Base-by-base conservation (phyloP, 2,329 filamentous ascomycete species). In the Alternaria tenuissima region DNA sequence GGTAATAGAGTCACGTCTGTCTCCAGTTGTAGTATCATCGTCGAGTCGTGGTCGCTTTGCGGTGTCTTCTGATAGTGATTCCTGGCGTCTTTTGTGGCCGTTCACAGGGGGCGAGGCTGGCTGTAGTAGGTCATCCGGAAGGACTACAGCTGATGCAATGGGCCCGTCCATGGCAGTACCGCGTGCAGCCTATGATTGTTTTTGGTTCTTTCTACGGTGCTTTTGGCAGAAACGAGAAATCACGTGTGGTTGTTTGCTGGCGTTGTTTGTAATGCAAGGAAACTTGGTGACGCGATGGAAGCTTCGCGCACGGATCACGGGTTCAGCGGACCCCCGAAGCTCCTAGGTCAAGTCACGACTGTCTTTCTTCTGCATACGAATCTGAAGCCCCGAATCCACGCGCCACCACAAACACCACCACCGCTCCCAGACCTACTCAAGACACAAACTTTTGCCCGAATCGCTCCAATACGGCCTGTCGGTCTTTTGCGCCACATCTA, bases 1-100 rank as follows among this genome's bases (percentile, higher is more conserved):
- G 36, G 55, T 26, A 18, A 22, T 51, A 14, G 71, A 60, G 24
- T 58, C 56, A 58, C 60, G 69, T 63, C 64, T 52, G n/a, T 74
- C 69, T 4, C 43, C 51, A 32, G 51, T 22, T n/a, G 54, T 57
- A 41, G 78, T 74, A 26, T 66, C 62, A 42, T 70, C 70, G 66
- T 81, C 81, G 55, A 86, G 71, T 62, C 85, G 82, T 46, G 81
- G 81, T 56, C 87, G 82, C 76, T 89, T 89, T 57, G 75, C 67
- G 44, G 79, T 77, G n/a, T 81, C 78, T 38, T 86, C 82, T 3
- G 82, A 79, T 12, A 78, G 67, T 8, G 84, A 85, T n/a, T 85
- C 87, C 68, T 85, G 82, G 63, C 85, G 80, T 65, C 87, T 81
- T 70, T 87, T 87, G 24, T 76, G 69, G 53, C 66, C 54, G 34